Percentiles rank a stretch among this genome's conserved stretches.
These are phyloP conservation scores for Solanum arcanum DNA, from an alignment of 257 asterid genomes.

Conservation along the genomic window DNA sequence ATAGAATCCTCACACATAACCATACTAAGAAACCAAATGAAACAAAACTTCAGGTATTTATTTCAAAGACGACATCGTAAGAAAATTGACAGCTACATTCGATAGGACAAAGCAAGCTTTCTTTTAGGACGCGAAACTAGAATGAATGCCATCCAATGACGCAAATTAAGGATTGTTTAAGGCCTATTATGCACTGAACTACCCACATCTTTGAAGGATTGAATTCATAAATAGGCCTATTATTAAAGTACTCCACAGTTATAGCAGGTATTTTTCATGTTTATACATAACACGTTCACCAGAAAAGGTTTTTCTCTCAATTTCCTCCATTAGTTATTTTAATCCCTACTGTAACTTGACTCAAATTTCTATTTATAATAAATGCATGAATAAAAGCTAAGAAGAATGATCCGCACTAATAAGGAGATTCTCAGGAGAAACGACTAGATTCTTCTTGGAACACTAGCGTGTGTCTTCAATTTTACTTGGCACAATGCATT, in stretches of 20 bases:
- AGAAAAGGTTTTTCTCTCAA: background rate
- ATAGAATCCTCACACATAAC: background rate
- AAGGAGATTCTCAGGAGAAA: background rate
- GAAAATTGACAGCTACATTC: background rate
- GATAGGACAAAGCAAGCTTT: background rate
- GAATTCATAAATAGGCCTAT: background rate
- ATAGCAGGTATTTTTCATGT: background rate
- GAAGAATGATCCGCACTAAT: background rate
- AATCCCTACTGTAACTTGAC: background rate
- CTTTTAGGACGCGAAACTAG: background rate
- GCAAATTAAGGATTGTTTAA: background rate
- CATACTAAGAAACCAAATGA: background rate
- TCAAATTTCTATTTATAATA: background rate
- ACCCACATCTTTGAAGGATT: background rate
- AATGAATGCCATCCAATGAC: background rate
- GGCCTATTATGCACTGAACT: background rate
- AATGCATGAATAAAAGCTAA: background rate
- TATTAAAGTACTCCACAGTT: background rate
- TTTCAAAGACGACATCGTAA: background rate
- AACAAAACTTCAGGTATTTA: background rate
- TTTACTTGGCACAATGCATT: background rate
- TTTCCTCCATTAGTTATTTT: background rate
- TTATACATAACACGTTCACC: background rate
- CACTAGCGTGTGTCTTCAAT: background rate
- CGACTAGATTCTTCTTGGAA: background rate